Evolutionary conservation across 164 flowering plant species (phyloP).

Genomic region (Vitis rupestris): DNA sequence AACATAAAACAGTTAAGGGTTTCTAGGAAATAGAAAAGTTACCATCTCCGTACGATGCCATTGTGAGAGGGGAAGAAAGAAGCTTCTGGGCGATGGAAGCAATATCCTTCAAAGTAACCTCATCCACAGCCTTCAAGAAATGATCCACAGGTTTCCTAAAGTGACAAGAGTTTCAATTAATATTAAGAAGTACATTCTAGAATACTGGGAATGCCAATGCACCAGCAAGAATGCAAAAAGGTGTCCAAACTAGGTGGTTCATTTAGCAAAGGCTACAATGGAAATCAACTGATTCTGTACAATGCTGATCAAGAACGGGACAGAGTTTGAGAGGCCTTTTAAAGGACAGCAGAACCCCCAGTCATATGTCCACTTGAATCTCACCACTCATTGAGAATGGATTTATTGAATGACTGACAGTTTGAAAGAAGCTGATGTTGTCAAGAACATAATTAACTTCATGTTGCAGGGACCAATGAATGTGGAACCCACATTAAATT

Average conservation of each 20-base stretch:
- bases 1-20: background rate
- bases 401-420: background rate
- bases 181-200: background rate
- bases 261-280: too few species aligned
- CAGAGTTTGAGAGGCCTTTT: background rate
- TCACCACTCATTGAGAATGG: background rate
- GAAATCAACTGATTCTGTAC: background rate
- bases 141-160: slow-evolving; percentile 66
- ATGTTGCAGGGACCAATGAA: background rate
- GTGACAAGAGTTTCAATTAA: background rate
- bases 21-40: slow-evolving; percentile 7
- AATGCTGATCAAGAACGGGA: background rate
- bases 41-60: slow-evolving; percentile 96
- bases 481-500: background rate
- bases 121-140: slow-evolving; percentile 69
- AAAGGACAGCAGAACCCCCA: background rate
- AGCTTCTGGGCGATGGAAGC: slow-evolving; percentile 50
- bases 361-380: background rate
- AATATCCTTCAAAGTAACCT: slow-evolving; percentile 60
- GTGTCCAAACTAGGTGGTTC: too few species aligned
- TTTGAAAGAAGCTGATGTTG: background rate
- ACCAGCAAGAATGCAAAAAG: background rate
- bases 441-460: too few species aligned
- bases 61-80: slow-evolving; percentile 74
- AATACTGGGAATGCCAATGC: background rate